Base-by-base conservation (phyloP, 2,329 filamentous ascomycete genomes). In the Diaporthe longicolla region DNA sequence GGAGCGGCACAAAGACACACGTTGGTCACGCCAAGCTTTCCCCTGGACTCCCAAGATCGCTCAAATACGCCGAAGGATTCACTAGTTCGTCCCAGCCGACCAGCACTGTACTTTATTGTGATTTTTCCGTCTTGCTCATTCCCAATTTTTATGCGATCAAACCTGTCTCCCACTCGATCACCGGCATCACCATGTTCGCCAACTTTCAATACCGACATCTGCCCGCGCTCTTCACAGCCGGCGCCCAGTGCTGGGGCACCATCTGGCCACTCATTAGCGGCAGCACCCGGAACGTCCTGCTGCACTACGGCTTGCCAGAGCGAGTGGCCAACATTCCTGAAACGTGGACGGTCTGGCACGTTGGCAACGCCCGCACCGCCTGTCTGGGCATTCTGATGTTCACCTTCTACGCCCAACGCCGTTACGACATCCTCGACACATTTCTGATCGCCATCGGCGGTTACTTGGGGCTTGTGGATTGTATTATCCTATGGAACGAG, bases 181-280 rank as follows among this genome's bases (percentile, higher is more conserved):
- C n/a, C n/a, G n/a, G n/a, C n/a, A n/a, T n/a, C n/a, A n/a, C n/a
- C 26, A 65, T 65, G 61, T 50, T 35, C 10, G 19, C 26, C 43
- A 35, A 35, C 17, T 50, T 65, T 15, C 61, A 50, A 10, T 65
- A 65, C 43, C 26, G 61, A 6, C 61, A 65, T 8, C 24, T 65
- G 15, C 61, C 43, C 26, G 43, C 61, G 37, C 43, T 66, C 9
- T 66, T 66, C 43, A 50, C 61, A 50, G 61, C 61, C 29, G 59
- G 24, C 26, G 61, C 61, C 43, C 43, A 66, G 43, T 66, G 61
- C 61, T 50, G 61, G 61, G 61, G 43, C 29, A 66, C 61, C 61
- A 66, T 66, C 43, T 66, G 29, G 19, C 61, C 61, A 3, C 43
- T 66, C 26, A 13, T 50, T 29, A 66, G 61, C 43, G 59, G 59